Base-by-base conservation (phyloP, 1,284 basidiomycete species). In the Porodaedalea pini region DNA sequence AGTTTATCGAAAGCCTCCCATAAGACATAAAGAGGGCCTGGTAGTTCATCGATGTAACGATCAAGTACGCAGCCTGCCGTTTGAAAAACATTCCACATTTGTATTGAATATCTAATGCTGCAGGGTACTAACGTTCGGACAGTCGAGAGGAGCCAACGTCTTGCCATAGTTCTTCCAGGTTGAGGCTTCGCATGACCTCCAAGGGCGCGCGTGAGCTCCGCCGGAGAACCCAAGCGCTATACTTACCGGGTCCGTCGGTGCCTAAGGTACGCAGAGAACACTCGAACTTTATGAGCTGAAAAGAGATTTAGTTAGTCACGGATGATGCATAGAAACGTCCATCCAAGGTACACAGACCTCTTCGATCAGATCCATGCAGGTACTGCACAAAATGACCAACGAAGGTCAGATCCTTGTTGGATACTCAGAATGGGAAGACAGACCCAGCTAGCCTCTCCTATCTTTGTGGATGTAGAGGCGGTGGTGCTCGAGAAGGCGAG, bases 251-350 rank as follows among this genome's bases (percentile, higher is more conserved):
- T 17, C 51, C 51, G 19, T 37, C 51, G 13, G 51, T 23, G 10
- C 51, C 51, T n/a, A 53, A 29, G 23, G 51, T 40, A 27, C 51
- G 51, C 25, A 53, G 51, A 29, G 51, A 40, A 40, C 41, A 53
- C 25, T 53, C 51, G 31, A 53, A 37, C 19, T n/a, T 40, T 3
- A 41, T n/a, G n/a, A 37, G 19, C 51, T 53, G n/a, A n/a, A n/a
- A 25, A 15, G 21, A 17, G 17, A 15, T 3, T 13, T 6, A n/a
- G 10, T 6, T n/a, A n/a, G n/a, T n/a, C n/a, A n/a, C n/a, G n/a
- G 25, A 37, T 2, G 19, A 41, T 23, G 8, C 40, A 17, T 17
- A 41, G 40, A 15, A 23, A 32, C 4, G 15, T 1, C 1, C 4
- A 25, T 32, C n/a, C n/a, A n/a, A n/a, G n/a, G n/a, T 34, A 43